Conservation (phyloP, 345 rosid genomes). For the Mangifera indica region DNA sequence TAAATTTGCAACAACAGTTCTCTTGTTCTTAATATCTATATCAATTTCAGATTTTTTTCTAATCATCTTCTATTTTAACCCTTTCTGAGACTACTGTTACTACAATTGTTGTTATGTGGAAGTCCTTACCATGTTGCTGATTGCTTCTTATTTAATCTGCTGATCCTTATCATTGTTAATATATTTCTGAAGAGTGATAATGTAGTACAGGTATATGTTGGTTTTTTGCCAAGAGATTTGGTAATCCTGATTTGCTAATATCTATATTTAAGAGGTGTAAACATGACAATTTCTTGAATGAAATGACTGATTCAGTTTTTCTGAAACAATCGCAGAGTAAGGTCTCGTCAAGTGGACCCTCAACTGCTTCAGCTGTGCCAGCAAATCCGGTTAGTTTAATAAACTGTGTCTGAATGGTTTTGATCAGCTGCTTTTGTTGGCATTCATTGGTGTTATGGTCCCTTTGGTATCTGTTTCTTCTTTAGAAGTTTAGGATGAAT, state of each 20-base stretch:
- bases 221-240: neutral
- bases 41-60: neutral
- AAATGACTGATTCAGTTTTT: slow-evolving; percentile 5
- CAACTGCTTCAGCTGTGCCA: slow-evolving; percentile 53
- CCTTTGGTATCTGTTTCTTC: neutral
- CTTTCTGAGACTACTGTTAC: neutral
- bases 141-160: neutral
- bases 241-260: neutral
- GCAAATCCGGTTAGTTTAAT: slow-evolving; percentile 41
- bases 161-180: neutral
- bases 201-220: neutral
- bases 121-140: neutral
- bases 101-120: neutral
- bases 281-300: neutral
- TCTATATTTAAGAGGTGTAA: neutral
- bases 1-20: neutral
- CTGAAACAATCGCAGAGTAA: slow-evolving; percentile 47
- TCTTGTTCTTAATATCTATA: neutral
- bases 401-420: neutral
- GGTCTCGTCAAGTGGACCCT: slow-evolving; percentile 53
- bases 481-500: neutral
- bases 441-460: neutral
- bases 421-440: neutral
- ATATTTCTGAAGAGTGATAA: neutral
- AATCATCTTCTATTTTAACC: neutral